phyloP scores from a whole-genome alignment of 1,284 basidiomycete species.

The Pyrrhoderma lamaoense region DNA sequence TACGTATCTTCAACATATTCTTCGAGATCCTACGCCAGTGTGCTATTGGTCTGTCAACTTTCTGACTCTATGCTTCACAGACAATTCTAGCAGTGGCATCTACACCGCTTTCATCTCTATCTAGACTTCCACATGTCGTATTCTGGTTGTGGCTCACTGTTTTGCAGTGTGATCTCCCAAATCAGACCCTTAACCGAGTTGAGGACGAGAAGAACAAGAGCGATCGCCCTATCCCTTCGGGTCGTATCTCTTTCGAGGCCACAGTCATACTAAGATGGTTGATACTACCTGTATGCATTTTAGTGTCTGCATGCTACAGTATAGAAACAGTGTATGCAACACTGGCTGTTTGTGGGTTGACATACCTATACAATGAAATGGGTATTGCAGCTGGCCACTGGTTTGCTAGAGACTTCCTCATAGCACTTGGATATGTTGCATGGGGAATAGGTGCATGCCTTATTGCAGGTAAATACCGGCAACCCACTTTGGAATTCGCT shows the following conservation, averaged over 20 bases:
- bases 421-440: constrained; percentile 28
- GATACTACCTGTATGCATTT: constrained; percentile 28
- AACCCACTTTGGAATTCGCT: not conserved
- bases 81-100: constrained; percentile 30
- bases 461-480: constrained; percentile 24
- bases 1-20: too few relatives aligned
- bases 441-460: constrained; percentile 33
- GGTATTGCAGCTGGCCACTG: constrained; percentile 28
- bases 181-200: constrained; percentile 25
- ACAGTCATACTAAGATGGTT: constrained; percentile 31
- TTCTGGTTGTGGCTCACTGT: constrained; percentile 38
- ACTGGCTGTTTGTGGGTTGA: constrained; percentile 26
- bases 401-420: constrained; percentile 28
- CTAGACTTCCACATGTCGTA: constrained; percentile 23
- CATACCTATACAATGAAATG: constrained; percentile 32
- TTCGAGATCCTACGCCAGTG: too few relatives aligned
- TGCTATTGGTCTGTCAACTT: too few relatives aligned
- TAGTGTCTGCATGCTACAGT: constrained; percentile 28
- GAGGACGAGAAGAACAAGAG: constrained; percentile 39
- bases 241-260: constrained; percentile 29
- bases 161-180: constrained; percentile 36
- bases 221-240: constrained; percentile 38
- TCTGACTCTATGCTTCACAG: constrained; percentile 21
- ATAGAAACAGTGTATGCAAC: constrained; percentile 26
- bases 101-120: constrained; percentile 24